Percentiles rank a stretch among this genome's conserved stretches.
Conservation (phyloP, 1,284 basidiomycete genomes). For the Leccinum fallax region DNA sequence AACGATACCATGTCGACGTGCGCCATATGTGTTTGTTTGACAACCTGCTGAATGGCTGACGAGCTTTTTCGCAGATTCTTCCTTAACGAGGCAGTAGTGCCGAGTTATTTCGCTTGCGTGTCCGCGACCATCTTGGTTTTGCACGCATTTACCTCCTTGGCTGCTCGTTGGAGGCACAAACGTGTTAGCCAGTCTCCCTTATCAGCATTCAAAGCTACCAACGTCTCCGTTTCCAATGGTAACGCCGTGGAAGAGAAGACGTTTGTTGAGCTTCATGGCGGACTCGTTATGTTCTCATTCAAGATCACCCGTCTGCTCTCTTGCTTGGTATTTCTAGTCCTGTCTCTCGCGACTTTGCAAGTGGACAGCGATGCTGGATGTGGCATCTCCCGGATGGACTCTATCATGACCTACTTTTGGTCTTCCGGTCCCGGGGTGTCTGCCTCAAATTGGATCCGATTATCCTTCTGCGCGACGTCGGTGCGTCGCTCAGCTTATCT, state of each 20-base stretch:
- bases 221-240: not conserved
- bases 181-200: not conserved
- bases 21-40: not conserved
- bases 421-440: not conserved
- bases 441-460: not conserved
- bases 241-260: not conserved
- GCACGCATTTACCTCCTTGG: not conserved
- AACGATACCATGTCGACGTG: not conserved
- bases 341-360: not conserved
- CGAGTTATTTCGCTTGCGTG: not conserved
- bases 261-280: not conserved
- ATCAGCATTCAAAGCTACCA: not conserved
- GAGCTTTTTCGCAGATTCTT: not conserved
- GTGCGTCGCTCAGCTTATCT: not conserved
- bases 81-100: not conserved
- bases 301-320: conserved; percentile 1
- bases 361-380: not conserved
- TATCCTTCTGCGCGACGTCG: not conserved
- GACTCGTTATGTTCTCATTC: not conserved
- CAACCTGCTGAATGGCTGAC: not conserved
- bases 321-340: not conserved
- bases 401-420: not conserved
- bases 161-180: not conserved
- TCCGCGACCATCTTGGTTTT: not conserved
- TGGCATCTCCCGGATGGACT: not conserved